Conservation (phyloP, 176 grass and related monocot species). For the Thinopyrum elongatum region DNA sequence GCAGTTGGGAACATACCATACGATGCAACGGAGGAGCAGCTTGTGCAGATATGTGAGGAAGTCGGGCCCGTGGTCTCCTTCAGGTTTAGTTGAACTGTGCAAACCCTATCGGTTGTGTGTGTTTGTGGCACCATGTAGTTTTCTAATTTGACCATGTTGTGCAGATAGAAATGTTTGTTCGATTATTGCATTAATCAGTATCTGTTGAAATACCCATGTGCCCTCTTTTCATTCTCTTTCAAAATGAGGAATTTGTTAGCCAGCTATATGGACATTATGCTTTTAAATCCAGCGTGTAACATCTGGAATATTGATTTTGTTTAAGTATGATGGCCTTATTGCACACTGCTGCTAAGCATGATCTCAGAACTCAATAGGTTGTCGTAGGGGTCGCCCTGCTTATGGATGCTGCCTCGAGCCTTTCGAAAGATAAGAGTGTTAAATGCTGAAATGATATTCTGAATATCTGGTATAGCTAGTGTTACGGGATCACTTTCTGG, state of each 20-base stretch:
- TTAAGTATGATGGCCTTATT: neutral
- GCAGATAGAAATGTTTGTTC: neutral
- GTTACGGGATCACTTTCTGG: neutral
- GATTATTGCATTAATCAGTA: neutral
- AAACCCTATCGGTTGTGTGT: conserved; percentile 1
- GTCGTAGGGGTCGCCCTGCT: neutral
- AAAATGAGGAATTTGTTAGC: neutral
- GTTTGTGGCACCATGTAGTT: neutral
- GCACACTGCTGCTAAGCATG: neutral
- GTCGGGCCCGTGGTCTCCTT: conserved; percentile 92
- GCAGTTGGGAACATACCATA: conserved; percentile 97
- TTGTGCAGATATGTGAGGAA: conserved; percentile 93
- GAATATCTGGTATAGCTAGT: neutral
- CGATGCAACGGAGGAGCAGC: conserved; percentile 90
- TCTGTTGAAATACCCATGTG: neutral
- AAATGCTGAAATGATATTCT: neutral
- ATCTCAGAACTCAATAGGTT: neutral
- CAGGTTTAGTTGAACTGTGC: conserved; percentile 62
- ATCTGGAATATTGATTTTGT: neutral
- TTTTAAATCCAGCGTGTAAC: neutral
- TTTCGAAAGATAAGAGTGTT: neutral
- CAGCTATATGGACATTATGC: neutral
- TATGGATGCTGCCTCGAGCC: neutral
- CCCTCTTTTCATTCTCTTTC: neutral
- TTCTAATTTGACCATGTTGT: neutral